These are phyloP conservation scores for Venturiaceae sp. DNA, from an alignment of 2,329 filamentous ascomycete species.

Conservation along the genomic window DNA sequence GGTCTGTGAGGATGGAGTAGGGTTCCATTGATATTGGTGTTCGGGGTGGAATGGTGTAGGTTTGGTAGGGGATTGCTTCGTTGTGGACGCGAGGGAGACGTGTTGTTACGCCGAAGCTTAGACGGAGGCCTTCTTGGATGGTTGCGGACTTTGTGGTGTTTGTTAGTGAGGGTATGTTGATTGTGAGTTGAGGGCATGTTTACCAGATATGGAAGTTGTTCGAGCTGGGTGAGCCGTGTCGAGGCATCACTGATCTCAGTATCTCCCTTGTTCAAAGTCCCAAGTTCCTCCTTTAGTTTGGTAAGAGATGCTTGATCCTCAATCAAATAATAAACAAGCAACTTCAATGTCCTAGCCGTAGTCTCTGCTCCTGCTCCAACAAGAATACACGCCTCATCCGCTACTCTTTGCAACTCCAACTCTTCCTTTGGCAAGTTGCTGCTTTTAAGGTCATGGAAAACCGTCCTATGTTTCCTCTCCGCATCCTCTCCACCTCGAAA, in stretches of 20 bases:
- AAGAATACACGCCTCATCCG: constrained; percentile 7
- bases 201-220: not conserved
- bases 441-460: constrained; percentile 8
- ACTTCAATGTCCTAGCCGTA: constrained; percentile 1
- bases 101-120: not conserved
- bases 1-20: not conserved
- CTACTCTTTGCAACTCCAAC: not conserved
- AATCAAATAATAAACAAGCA: constrained; percentile 2
- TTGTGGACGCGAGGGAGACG: not conserved
- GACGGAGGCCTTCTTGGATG: constrained; percentile 1
- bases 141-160: constrained; percentile 14
- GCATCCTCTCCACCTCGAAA: too few relatives aligned
- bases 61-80: constrained; percentile 9
- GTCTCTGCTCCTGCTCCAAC: constrained; percentile 5
- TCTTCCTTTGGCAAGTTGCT: constrained; percentile 3
- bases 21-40: constrained; percentile 8
- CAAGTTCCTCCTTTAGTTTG: not conserved
- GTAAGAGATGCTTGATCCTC: not conserved
- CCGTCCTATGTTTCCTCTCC: not conserved
- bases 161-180: too few relatives aligned
- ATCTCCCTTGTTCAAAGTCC: not conserved
- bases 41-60: constrained; percentile 13
- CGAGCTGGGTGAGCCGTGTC: not conserved
- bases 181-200: too few relatives aligned
- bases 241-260: not conserved